A percentile compares a stretch with the other conserved stretches of the same genome.
These are phyloP conservation scores for Chaetomiaceae sp. DNA, from an alignment of 2,329 filamentous ascomycete genomes.

Conservation along the genomic window DNA sequence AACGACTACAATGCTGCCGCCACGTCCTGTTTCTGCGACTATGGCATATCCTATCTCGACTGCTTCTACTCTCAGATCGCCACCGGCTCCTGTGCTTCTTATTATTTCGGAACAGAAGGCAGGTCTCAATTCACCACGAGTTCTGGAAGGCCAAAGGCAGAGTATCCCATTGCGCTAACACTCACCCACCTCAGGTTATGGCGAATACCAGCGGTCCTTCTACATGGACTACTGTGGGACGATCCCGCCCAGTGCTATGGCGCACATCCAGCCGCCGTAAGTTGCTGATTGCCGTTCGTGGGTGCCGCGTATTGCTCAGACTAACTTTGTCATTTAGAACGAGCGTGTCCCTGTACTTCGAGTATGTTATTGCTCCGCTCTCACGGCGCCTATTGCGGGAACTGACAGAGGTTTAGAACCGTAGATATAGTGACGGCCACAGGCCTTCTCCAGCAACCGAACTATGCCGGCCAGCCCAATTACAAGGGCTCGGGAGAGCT, in stretches of 20 bases:
- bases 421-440: constrained; percentile 21
- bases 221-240: constrained; percentile 22
- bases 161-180: not conserved
- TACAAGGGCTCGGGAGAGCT: constrained; percentile 25
- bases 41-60: constrained; percentile 25
- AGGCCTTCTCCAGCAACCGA: not conserved
- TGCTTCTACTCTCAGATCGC: constrained; percentile 22
- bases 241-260: constrained; percentile 19
- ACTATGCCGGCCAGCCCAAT: constrained; percentile 12
- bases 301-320: not conserved
- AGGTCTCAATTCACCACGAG: not conserved
- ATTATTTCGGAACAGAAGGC: constrained; percentile 12
- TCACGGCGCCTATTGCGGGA: no score
- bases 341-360: constrained; percentile 22
- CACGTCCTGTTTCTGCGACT: constrained; percentile 25
- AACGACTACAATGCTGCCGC: constrained; percentile 5
- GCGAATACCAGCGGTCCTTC: constrained; percentile 20
- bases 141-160: not conserved
- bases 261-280: constrained; percentile 20
- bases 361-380: constrained; percentile 13
- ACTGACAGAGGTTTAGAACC: constrained; percentile 10
- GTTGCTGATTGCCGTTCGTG: not conserved
- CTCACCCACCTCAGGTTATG: constrained; percentile 5
- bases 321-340: constrained; percentile 8
- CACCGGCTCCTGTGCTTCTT: constrained; percentile 15